A percentile compares a stretch with the other conserved stretches of the same genome.
Conservation (phyloP, 148 eudicot species). For the Cornus florida region DNA sequence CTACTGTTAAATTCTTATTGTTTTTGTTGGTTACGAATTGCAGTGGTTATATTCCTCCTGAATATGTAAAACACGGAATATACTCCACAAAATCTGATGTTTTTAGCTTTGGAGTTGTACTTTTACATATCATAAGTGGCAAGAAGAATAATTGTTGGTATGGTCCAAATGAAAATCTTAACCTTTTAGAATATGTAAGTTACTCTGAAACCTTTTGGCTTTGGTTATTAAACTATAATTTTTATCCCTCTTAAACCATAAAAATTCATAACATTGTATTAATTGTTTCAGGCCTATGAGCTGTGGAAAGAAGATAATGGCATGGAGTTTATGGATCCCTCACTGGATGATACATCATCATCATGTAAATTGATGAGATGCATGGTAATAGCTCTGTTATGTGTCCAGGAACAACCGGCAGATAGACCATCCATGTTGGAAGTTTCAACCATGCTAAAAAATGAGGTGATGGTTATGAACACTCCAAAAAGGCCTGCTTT, state of each 20-base stretch:
- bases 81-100: slow-evolving; percentile 46
- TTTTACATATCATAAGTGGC: slow-evolving; percentile 40
- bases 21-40: not conserved
- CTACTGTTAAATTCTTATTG: not conserved
- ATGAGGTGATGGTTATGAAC: slow-evolving; percentile 16
- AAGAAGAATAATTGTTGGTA: slow-evolving; percentile 22
- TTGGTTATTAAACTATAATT: too few relatives aligned
- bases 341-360: slow-evolving; percentile 23
- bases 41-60: slow-evolving; percentile 43
- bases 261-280: not conserved
- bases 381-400: slow-evolving; percentile 36
- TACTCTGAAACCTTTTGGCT: not conserved
- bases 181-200: slow-evolving; percentile 41
- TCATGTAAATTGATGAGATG: slow-evolving; percentile 24
- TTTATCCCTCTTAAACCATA: not conserved
- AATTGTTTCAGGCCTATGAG: slow-evolving; percentile 39
- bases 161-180: slow-evolving; percentile 21
- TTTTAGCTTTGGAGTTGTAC: slow-evolving; percentile 42
- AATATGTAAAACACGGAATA: slow-evolving; percentile 36
- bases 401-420: slow-evolving; percentile 35
- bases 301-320: slow-evolving; percentile 27
- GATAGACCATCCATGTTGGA: slow-evolving; percentile 50
- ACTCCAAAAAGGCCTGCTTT: slow-evolving; percentile 32
- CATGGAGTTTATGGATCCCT: slow-evolving; percentile 33
- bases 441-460: slow-evolving; percentile 37